phyloP scores from a whole-genome alignment of 331 rosid genomes.

The Pyrus hybrid region DNA sequence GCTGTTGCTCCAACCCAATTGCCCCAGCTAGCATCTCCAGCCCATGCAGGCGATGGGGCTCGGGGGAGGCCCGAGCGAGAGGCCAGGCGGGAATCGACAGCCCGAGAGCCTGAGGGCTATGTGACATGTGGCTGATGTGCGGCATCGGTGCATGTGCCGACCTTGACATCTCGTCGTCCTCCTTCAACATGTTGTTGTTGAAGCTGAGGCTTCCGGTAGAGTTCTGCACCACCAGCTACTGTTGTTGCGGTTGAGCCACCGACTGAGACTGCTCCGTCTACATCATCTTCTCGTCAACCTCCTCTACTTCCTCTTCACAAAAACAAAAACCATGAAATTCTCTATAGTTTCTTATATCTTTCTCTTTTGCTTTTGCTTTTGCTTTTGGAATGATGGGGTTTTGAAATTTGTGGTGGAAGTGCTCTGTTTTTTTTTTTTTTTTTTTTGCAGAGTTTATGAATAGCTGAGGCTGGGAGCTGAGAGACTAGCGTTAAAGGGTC shows the following conservation, averaged over 20 bases:
- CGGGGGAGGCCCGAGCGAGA: too few species aligned
- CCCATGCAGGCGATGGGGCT: too few species aligned
- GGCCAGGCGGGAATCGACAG: too few species aligned
- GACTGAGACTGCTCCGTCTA: slow-evolving; percentile 42
- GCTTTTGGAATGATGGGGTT: slow-evolving; percentile 41
- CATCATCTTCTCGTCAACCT: slow-evolving; percentile 32
- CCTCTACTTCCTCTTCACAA: slow-evolving; percentile 29
- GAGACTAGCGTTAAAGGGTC: too few species aligned
- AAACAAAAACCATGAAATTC: neutral
- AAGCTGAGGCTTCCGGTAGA: slow-evolving; percentile 78
- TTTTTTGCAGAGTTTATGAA: too few species aligned
- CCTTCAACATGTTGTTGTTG: slow-evolving; percentile 81
- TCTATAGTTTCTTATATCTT: neutral
- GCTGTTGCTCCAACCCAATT: too few species aligned
- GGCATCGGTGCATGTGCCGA: slow-evolving; percentile 6
- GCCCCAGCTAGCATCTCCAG: too few species aligned
- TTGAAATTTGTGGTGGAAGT: neutral
- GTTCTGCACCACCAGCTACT: slow-evolving; percentile 63
- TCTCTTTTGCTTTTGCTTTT: slow-evolving; percentile 21
- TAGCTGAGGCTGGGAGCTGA: too few species aligned
- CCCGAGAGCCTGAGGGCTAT: too few species aligned
- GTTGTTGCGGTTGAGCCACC: slow-evolving; percentile 37
- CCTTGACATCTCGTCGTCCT: slow-evolving; percentile 42
- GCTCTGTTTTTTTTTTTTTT: too few species aligned
- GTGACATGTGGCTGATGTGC: too few species aligned